Conservation (phyloP, 371 early-diverging fungal species). For the Caulochytrium protostelioides region DNA sequence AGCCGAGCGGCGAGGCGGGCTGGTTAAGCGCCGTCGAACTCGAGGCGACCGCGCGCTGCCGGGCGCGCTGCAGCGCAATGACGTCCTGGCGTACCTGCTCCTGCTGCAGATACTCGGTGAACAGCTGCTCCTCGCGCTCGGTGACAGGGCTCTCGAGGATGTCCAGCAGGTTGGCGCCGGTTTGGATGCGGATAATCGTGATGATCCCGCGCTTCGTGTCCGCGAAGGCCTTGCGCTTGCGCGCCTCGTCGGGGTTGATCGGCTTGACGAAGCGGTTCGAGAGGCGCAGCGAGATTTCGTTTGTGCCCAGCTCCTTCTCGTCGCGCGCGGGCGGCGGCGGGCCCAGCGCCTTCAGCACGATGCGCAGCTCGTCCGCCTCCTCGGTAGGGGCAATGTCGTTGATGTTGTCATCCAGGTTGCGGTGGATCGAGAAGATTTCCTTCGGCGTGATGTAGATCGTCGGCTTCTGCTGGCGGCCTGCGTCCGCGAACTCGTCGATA, state of each 20-base stretch:
- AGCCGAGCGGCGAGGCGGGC: too few species aligned
- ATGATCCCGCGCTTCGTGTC: slow-evolving; percentile 77
- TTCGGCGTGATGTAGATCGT: slow-evolving; percentile 65
- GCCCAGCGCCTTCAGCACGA: slow-evolving; percentile 64
- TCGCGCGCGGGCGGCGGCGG: slow-evolving; percentile 39
- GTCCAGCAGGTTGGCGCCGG: slow-evolving; percentile 53
- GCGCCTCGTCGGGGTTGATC: slow-evolving; percentile 34
- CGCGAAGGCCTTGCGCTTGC: slow-evolving; percentile 44
- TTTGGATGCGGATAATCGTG: slow-evolving; percentile 58
- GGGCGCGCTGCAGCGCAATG: too few species aligned
- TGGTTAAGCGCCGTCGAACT: too few species aligned
- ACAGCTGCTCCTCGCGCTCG: slow-evolving; percentile 45
- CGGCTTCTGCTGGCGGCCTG: slow-evolving; percentile 60
- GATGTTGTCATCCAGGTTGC: slow-evolving; percentile 48
- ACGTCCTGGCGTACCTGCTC: slow-evolving; percentile 4
- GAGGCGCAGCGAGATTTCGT: slow-evolving; percentile 44
- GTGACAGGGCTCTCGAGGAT: slow-evolving; percentile 53
- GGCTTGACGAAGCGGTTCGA: slow-evolving; percentile 40
- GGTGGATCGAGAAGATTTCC: slow-evolving; percentile 74
- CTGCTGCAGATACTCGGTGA: slow-evolving; percentile 27
- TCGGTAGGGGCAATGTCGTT: slow-evolving; percentile 28
- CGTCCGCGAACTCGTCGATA: slow-evolving; percentile 71
- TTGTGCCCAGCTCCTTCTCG: slow-evolving; percentile 27
- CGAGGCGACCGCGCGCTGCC: too few species aligned
- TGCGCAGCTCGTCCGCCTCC: slow-evolving; percentile 47